These are phyloP conservation scores for Nakazawaea wyomingensis DNA, from an alignment of 805 yeast genomes.

Conservation along the genomic window DNA sequence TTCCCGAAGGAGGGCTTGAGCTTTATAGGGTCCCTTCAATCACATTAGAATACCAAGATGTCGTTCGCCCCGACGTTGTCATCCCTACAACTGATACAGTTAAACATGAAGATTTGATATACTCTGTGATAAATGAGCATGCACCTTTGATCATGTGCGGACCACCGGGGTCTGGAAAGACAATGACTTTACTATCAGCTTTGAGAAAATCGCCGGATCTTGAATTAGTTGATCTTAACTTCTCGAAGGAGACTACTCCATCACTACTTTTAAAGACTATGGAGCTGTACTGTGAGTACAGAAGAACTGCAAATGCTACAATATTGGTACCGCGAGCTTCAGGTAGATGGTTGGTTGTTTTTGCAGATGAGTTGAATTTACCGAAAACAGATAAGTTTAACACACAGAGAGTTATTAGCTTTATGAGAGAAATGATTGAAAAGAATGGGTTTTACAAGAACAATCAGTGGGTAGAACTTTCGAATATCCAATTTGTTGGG, in stretches of 20 bases:
- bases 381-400: slow-evolving; percentile 71
- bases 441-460: slow-evolving; percentile 73
- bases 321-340: slow-evolving; percentile 51
- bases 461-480: slow-evolving; percentile 59
- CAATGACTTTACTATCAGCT: slow-evolving; percentile 79
- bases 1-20: slow-evolving; percentile 45
- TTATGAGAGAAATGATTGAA: slow-evolving; percentile 72
- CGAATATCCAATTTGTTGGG: slow-evolving; percentile 78
- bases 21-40: slow-evolving; percentile 31
- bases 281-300: slow-evolving; percentile 68
- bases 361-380: slow-evolving; percentile 88
- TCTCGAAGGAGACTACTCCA: slow-evolving; percentile 76
- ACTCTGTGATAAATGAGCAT: slow-evolving; percentile 49
- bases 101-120: slow-evolving; percentile 58
- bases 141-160: slow-evolving; percentile 76
- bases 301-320: slow-evolving; percentile 44
- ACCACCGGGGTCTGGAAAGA: slow-evolving; percentile 97
- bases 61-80: slow-evolving; percentile 56
- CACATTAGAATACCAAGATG: slow-evolving; percentile 53
- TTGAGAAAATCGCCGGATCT: slow-evolving; percentile 51
- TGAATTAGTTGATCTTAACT: slow-evolving; percentile 66
- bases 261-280: slow-evolving; percentile 53
- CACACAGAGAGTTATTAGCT: slow-evolving; percentile 63
- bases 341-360: slow-evolving; percentile 72
- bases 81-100: slow-evolving; percentile 78